phyloP scores from a whole-genome alignment of 805 yeast genomes.

The Komagataella ulmi region DNA sequence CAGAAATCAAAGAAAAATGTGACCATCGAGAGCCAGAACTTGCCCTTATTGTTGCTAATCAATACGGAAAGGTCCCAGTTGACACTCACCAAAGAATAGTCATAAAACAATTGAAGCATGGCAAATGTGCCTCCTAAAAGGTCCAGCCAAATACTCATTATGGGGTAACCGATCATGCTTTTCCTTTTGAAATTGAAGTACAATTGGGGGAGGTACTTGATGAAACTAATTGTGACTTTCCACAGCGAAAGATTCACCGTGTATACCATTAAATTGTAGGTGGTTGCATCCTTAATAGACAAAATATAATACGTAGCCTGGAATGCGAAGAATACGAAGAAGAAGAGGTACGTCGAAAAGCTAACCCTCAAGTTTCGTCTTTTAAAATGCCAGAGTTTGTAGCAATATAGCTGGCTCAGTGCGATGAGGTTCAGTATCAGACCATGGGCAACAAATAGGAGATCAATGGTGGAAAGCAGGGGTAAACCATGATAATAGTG shows the following conservation, averaged over 20 bases:
- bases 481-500: slow-evolving; percentile 20
- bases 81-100: slow-evolving; percentile 18
- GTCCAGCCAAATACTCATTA: slow-evolving; percentile 24
- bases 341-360: slow-evolving; percentile 9
- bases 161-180: slow-evolving; percentile 33
- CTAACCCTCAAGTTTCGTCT: slow-evolving; percentile 14
- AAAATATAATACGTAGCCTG: slow-evolving; percentile 10
- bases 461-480: slow-evolving; percentile 27
- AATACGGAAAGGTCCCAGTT: slow-evolving; percentile 14
- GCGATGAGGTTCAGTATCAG: slow-evolving; percentile 23
- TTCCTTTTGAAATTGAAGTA: slow-evolving; percentile 24
- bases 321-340: slow-evolving; percentile 5
- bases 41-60: slow-evolving; percentile 25
- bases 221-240: slow-evolving; percentile 27
- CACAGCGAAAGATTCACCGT: slow-evolving; percentile 27
- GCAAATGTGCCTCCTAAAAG: slow-evolving; percentile 27
- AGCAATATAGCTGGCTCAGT: slow-evolving; percentile 23
- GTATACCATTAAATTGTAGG: slow-evolving; percentile 13
- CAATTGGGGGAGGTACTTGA: slow-evolving; percentile 40
- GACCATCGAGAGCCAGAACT: slow-evolving; percentile 25
- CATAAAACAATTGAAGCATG: slow-evolving; percentile 23
- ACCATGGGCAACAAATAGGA: slow-evolving; percentile 36
- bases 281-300: slow-evolving; percentile 6
- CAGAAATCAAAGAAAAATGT: slow-evolving; percentile 17
- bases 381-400: slow-evolving; percentile 19